A percentile compares a stretch with the other conserved stretches of the same genome.
phyloP scores from a whole-genome alignment of 352 stramenopile species.

The Phytophthora quininea region DNA sequence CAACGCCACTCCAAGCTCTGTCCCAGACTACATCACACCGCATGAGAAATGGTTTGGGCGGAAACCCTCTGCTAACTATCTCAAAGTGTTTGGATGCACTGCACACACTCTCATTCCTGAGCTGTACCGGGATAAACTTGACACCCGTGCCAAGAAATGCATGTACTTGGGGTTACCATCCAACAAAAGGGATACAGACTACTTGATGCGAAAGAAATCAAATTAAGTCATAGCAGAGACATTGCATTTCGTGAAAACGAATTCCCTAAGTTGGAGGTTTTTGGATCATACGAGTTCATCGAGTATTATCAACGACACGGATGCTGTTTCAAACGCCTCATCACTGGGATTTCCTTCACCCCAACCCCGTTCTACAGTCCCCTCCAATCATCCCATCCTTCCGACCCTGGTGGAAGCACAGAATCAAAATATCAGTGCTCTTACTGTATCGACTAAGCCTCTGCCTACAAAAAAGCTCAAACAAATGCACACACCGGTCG shows the following conservation, averaged over 20 bases:
- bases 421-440: neutral
- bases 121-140: constrained; percentile 5
- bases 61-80: constrained; percentile 9
- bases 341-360: neutral
- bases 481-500: neutral
- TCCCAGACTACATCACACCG: constrained; percentile 16
- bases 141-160: constrained; percentile 1
- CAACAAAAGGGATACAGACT: constrained; percentile 24
- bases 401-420: neutral
- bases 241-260: constrained; percentile 9
- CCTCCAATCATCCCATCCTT: neutral
- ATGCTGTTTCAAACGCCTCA: too few species aligned
- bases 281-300: neutral
- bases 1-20: constrained; percentile 14
- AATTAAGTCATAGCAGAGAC: constrained; percentile 18
- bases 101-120: constrained; percentile 4
- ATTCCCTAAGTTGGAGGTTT: constrained; percentile 9
- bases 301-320: too few species aligned
- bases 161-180: constrained; percentile 12
- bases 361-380: neutral
- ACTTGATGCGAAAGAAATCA: constrained; percentile 12
- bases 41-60: constrained; percentile 16
- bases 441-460: neutral
- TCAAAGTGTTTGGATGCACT: constrained; percentile 10
- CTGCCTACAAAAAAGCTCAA: neutral